phyloP scores from a whole-genome alignment of 2,329 filamentous ascomycete species.

The Cladosporium sp. region DNA sequence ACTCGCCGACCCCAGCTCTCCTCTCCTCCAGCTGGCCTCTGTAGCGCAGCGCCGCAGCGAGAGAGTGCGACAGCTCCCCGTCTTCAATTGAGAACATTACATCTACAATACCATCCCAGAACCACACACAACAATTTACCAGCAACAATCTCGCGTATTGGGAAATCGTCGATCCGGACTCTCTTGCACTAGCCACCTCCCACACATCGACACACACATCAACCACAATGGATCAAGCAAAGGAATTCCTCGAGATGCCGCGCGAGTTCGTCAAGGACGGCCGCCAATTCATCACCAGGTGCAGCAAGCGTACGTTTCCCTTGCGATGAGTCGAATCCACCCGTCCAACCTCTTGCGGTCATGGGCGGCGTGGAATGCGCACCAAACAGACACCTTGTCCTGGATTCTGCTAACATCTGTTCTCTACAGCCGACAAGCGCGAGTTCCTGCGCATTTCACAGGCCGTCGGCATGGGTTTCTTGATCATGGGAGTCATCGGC shows the following conservation, averaged over 20 bases:
- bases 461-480: constrained; percentile 65
- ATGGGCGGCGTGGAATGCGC: background rate
- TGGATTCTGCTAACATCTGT: background rate
- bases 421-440: constrained; percentile 49
- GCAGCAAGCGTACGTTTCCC: constrained; percentile 41
- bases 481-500: constrained; percentile 67
- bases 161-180: background rate
- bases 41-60: background rate
- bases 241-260: constrained; percentile 66
- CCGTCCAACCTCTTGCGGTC: too few species aligned
- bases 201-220: background rate
- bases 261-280: constrained; percentile 58
- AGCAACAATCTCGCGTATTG: background rate
- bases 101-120: background rate
- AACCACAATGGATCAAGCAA: constrained; percentile 54
- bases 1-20: constrained; percentile 5
- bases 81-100: background rate
- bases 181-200: too few species aligned
- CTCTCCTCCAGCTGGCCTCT: constrained; percentile 2
- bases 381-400: background rate
- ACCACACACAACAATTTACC: background rate
- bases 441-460: constrained; percentile 59
- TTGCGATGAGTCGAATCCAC: too few species aligned
- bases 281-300: constrained; percentile 47
- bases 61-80: background rate